Evolutionary conservation across 768 basidiomycete genomes (phyloP).

Genomic region (Suillus occidentalis): DNA sequence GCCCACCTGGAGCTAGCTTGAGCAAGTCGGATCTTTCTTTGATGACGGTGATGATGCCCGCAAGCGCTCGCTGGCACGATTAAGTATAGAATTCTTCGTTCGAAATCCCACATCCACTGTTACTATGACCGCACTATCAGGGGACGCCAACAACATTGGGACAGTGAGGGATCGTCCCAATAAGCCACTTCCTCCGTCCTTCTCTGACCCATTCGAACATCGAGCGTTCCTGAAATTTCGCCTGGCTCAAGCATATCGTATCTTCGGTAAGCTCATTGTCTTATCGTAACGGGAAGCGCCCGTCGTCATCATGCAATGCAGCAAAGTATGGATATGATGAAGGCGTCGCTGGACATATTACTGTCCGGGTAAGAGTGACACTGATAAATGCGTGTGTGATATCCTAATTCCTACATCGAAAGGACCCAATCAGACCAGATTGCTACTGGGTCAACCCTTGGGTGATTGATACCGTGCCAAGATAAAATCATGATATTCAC

Average conservation of each 20-base stretch:
- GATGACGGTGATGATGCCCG: neutral
- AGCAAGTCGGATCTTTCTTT: neutral
- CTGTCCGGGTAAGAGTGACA: constrained; percentile 34
- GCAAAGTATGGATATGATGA: constrained; percentile 43
- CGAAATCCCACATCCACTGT: neutral
- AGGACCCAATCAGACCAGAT: constrained; percentile 41
- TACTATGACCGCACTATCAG: neutral
- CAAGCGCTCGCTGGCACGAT: neutral
- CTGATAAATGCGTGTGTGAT: neutral
- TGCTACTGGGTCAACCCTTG: constrained; percentile 53
- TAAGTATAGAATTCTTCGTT: neutral
- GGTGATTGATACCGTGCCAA: constrained; percentile 21
- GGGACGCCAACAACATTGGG: neutral
- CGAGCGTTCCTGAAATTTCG: constrained; percentile 45
- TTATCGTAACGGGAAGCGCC: neutral
- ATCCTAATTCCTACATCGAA: neutral
- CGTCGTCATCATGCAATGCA: constrained; percentile 17
- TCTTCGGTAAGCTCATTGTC: constrained; percentile 36
- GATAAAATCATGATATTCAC: neutral
- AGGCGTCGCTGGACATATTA: constrained; percentile 52
- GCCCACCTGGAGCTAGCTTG: too few species aligned
- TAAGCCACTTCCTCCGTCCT: constrained; percentile 22
- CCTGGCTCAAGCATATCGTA: constrained; percentile 46
- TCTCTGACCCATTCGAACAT: constrained; percentile 37
- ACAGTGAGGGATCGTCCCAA: neutral